Evolutionary conservation across 208 protist genomes (phyloP), one percentile per base, ranked within the genome.

Genomic region (Trypanosoma scelopori): DNA sequence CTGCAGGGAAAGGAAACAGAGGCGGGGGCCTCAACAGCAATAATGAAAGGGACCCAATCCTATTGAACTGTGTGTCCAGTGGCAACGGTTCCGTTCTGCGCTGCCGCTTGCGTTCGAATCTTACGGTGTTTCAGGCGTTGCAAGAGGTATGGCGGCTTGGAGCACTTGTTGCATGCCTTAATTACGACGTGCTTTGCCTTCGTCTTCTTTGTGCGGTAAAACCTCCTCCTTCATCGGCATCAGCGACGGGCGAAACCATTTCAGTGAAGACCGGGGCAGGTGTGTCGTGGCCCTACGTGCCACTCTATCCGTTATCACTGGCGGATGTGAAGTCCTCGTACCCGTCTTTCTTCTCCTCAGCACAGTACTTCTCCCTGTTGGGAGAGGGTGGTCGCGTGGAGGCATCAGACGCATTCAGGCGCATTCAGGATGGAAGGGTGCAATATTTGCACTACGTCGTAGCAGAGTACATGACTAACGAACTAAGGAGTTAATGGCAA

Each of bases 121-220:
- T 71, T 46, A 65, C 65, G 23, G 65, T 71, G 2, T 71, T 71
- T 58, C 65, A 71, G 49, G 65, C 65, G 4, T 52, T 71, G 28
- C 47, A 41, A 20, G 65, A 71, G 42, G 15, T 57, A 9, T 71
- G 65, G 65, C 28, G 65, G 28, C 22, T 71, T 15, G 37, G 30
- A 6, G 53, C 56, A 27, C 27, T 71, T 23, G 48, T 58, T 1
- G 15, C 56, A 51, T 65, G 55, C 37, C 22, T 59, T 20, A 57
- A 50, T 9, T 71, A 48, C 32, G 65, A 71, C 22, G 65, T 71
- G 16, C 30, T 12, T 37, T 37, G 32, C 35, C 64, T 71, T 28
- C 55, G 65, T 53, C 57, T 71, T 37, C 50, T 71, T 30, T 37
- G 47, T 43, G 28, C 65, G 13, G 65, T 71, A n/a, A 46, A 47